Percentiles rank a stretch among this genome's conserved stretches.
phyloP scores from a whole-genome alignment of 1,139 yeast genomes.

The Taiozyma sp. region DNA sequence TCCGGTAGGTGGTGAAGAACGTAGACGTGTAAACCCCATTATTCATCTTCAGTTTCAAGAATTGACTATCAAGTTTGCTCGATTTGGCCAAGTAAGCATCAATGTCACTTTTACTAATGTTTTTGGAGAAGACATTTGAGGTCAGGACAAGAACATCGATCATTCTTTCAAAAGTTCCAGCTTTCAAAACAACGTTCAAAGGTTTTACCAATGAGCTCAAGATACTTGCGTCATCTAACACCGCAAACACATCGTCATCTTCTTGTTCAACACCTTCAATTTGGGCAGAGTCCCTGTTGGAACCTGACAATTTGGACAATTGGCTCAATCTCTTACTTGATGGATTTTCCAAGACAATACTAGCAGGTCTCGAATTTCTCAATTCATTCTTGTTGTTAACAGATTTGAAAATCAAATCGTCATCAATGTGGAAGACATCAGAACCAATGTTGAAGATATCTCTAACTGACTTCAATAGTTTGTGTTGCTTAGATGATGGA shows the following conservation, averaged over 20 bases:
- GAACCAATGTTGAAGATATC: conserved; percentile 57
- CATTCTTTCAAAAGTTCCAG: conserved; percentile 55
- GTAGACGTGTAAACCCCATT: conserved; percentile 55
- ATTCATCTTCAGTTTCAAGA: conserved; percentile 46
- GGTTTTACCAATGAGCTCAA: conserved; percentile 30
- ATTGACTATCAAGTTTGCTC: conserved; percentile 31
- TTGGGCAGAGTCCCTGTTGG: conserved; percentile 18
- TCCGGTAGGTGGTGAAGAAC: conserved; percentile 59
- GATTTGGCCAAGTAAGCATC: conserved; percentile 30
- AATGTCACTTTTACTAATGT: conserved; percentile 38
- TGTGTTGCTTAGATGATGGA: conserved; percentile 34
- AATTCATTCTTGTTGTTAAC: conserved; percentile 29
- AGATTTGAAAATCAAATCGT: conserved; percentile 52
- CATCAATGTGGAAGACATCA: conserved; percentile 44
- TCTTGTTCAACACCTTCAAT: conserved; percentile 6
- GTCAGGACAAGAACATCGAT: conserved; percentile 60
- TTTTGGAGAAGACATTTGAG: conserved; percentile 48
- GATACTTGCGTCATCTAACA: conserved; percentile 29
- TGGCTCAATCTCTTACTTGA: conserved; percentile 32
- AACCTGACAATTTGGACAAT: conserved; percentile 22
- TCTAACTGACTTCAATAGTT: conserved; percentile 45
- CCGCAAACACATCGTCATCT: conserved; percentile 24
- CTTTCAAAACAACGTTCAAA: conserved; percentile 44
- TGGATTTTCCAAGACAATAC: conserved; percentile 42
- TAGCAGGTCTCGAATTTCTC: conserved; percentile 37